Percentiles rank a stretch among this genome's conserved stretches.
Conservation (phyloP, 331 rosid species). For the Malus hybrid region DNA sequence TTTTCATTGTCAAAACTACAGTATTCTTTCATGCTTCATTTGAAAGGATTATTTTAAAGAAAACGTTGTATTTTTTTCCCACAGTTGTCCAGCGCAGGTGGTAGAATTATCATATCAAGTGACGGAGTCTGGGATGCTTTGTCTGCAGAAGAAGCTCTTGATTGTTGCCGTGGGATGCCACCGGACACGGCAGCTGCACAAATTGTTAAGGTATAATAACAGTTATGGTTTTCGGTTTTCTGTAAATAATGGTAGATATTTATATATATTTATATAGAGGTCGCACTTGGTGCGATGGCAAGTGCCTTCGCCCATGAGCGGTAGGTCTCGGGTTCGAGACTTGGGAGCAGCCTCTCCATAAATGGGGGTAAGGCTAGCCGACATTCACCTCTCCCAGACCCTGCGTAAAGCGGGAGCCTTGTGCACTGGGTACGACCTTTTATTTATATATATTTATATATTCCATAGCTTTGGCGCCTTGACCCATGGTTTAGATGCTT, state of each 20-base stretch:
- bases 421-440: no score
- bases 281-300: no score
- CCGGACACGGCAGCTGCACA: constrained; percentile 82
- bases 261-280: neutral
- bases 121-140: constrained; percentile 98
- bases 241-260: neutral
- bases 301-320: no score
- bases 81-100: constrained; percentile 88
- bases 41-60: neutral
- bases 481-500: neutral
- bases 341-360: no score
- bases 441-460: neutral
- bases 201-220: constrained; percentile 65
- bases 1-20: neutral
- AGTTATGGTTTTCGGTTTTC: constrained; percentile 7
- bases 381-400: no score
- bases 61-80: neutral
- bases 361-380: no score
- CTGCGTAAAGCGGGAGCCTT: no score
- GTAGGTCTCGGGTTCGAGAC: no score
- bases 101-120: constrained; percentile 89
- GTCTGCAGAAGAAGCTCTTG: constrained; percentile 73
- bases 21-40: neutral
- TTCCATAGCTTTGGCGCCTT: neutral
- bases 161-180: constrained; percentile 83